Evolutionary conservation across 768 basidiomycete genomes (phyloP).

Genomic region (Hirschioporus abietinus): DNA sequence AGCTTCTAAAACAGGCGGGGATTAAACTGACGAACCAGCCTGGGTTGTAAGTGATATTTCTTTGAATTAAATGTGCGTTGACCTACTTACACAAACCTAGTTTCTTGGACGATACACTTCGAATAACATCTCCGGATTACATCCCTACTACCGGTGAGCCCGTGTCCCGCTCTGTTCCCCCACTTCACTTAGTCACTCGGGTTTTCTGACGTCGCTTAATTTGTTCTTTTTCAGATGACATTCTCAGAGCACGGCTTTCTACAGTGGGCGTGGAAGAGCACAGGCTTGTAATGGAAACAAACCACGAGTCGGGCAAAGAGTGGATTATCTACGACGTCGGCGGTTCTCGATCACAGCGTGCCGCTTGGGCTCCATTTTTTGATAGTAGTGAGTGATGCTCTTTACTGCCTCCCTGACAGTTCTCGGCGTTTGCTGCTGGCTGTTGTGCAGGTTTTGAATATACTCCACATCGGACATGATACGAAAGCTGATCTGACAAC

Average conservation of each 20-base stretch:
- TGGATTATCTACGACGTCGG: slow-evolving; percentile 70
- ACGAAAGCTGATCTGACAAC: slow-evolving; percentile 9
- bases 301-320: slow-evolving; percentile 27
- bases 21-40: slow-evolving; percentile 51
- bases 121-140: slow-evolving; percentile 47
- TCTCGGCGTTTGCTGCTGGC: background rate
- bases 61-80: background rate
- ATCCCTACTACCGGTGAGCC: slow-evolving; percentile 44
- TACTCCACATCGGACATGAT: background rate
- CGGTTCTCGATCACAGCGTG: slow-evolving; percentile 51
- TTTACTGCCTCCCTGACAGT: background rate
- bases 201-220: background rate
- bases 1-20: slow-evolving; percentile 34
- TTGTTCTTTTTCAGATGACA: slow-evolving; percentile 40
- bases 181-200: background rate
- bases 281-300: slow-evolving; percentile 42
- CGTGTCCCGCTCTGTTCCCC: background rate
- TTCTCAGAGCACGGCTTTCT: slow-evolving; percentile 57
- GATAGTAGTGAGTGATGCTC: slow-evolving; percentile 44
- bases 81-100: slow-evolving; percentile 25
- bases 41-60: slow-evolving; percentile 46
- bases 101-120: slow-evolving; percentile 51
- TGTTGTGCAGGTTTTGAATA: background rate
- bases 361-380: slow-evolving; percentile 66
- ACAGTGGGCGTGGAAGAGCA: slow-evolving; percentile 66